Percentiles rank a stretch among this genome's conserved stretches.
These are phyloP conservation scores for Fraxinus xanthoxyloides DNA, from an alignment of 305 asterid species.

Conservation along the genomic window DNA sequence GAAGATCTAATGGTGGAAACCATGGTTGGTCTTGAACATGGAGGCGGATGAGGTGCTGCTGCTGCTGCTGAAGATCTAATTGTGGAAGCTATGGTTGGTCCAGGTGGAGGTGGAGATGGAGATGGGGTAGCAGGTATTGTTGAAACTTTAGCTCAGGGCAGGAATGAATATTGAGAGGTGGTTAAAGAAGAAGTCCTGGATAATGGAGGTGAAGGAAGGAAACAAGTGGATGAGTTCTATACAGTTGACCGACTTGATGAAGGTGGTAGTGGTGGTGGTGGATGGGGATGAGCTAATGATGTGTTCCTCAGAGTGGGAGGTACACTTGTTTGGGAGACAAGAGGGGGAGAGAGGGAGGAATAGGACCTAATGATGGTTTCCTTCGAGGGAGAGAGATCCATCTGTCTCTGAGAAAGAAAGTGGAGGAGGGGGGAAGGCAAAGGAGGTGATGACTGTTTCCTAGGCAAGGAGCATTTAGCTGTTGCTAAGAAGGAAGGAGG, in stretches of 20 bases:
- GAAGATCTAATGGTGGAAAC: conserved; percentile 4
- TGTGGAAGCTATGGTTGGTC: background rate
- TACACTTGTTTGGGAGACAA: background rate
- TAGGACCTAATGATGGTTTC: conserved; percentile 8
- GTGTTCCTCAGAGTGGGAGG: conserved; percentile 1
- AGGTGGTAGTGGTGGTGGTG: conserved; percentile 10
- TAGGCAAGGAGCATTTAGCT: background rate
- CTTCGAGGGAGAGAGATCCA: conserved; percentile 12
- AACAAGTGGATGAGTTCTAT: conserved; percentile 9
- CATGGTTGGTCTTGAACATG: background rate
- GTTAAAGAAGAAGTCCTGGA: conserved; percentile 15
- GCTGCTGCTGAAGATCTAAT: conserved; percentile 13
- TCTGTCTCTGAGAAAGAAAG: conserved; percentile 3
- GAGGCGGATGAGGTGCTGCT: too few relatives aligned
- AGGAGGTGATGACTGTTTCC: conserved; percentile 12
- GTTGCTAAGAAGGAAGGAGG: conserved; percentile 15
- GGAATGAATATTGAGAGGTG: conserved; percentile 19
- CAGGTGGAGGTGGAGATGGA: conserved; percentile 18
- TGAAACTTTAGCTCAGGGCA: conserved; percentile 12
- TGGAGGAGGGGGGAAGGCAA: conserved; percentile 15
- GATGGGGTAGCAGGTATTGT: conserved; percentile 21
- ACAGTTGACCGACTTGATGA: conserved; percentile 20
- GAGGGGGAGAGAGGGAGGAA: conserved; percentile 17
- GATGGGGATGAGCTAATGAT: background rate
- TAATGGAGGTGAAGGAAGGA: conserved; percentile 19